phyloP scores from a whole-genome alignment of 257 asterid genomes.

The Fraxinus anomala region DNA sequence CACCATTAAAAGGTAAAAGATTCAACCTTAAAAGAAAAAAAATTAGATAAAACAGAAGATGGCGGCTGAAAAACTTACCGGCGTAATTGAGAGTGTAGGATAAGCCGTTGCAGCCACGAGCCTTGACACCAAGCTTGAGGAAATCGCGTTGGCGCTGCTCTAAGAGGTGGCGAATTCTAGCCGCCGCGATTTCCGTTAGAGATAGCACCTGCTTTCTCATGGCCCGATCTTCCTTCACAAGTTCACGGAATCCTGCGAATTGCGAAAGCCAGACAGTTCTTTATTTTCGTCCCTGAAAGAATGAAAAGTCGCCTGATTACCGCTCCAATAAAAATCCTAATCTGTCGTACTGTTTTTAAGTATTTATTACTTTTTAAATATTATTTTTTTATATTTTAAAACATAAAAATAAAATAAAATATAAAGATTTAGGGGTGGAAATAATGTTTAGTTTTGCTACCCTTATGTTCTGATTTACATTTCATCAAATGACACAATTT shows the following conservation, averaged over 20 bases:
- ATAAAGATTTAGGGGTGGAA: no score
- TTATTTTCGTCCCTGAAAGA: background rate
- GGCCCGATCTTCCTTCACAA: constrained; percentile 34
- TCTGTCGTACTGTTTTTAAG: no score
- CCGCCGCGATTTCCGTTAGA: constrained; percentile 79
- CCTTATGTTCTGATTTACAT: no score
- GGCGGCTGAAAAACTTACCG: constrained; percentile 36
- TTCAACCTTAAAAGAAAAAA: no score
- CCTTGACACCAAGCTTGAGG: constrained; percentile 95
- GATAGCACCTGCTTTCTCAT: constrained; percentile 80
- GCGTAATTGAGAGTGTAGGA: constrained; percentile 98
- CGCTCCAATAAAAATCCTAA: background rate
- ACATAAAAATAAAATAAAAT: no score
- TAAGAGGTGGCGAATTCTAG: constrained; percentile 70
- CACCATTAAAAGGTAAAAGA: background rate
- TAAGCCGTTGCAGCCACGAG: constrained; percentile 98
- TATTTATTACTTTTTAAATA: no score
- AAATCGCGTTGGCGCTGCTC: constrained; percentile 79
- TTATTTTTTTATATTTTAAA: no score
- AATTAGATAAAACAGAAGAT: background rate
- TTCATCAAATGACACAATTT: no score
- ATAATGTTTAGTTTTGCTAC: no score
- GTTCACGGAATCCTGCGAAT: background rate
- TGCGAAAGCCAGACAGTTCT: constrained; percentile 1
- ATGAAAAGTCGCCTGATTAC: background rate